Percentiles rank a stretch among this genome's conserved stretches.
These are phyloP conservation scores for Pinus tabuliformis DNA, from an alignment of 75 land plant species.

Conservation along the genomic window DNA sequence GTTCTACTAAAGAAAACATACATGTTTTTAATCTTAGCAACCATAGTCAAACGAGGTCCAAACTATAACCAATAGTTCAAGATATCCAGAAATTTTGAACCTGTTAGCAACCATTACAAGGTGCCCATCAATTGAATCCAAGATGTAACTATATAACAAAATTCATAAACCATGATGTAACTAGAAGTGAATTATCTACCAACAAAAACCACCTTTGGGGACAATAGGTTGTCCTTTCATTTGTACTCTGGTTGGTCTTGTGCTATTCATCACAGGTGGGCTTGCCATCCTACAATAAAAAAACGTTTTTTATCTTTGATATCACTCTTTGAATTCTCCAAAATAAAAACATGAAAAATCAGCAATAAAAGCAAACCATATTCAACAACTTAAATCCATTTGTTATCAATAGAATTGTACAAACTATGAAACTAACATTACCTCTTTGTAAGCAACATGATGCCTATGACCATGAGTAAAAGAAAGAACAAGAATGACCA, in stretches of 20 bases:
- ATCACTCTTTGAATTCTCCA: no score
- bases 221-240: conserved; percentile 66
- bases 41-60: not conserved
- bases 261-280: conserved; percentile 69
- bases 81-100: not conserved
- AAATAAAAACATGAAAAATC: no score
- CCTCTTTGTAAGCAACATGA: no score
- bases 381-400: no score
- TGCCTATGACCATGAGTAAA: no score
- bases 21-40: no score
- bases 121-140: conserved; percentile 2
- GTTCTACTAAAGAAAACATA: no score
- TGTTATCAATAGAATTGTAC: no score
- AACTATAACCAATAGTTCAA: not conserved
- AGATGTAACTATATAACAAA: not conserved
- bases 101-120: not conserved
- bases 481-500: no score
- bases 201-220: conserved; percentile 73
- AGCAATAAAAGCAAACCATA: no score
- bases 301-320: no score
- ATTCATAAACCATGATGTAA: not conserved
- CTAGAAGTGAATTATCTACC: conserved; percentile 14
- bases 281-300: conserved; percentile 70
- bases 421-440: no score
- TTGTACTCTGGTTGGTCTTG: conserved; percentile 64